Base-by-base conservation (phyloP, 768 basidiomycete genomes). In the Russula griseocarnosa region DNA sequence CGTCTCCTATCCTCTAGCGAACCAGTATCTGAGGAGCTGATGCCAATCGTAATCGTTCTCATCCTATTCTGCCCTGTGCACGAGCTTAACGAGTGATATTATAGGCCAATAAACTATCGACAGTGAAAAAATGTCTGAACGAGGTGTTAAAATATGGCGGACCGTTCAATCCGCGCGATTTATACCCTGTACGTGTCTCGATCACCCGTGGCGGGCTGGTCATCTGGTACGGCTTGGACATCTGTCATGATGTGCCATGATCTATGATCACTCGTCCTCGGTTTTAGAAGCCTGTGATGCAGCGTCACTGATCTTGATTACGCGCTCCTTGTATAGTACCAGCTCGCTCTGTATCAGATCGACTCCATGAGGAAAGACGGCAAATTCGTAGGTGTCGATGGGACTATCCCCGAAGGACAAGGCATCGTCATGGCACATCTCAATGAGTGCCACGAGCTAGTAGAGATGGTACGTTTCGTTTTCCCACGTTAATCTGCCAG, bases 11-110 rank as follows among this genome's bases (percentile, higher is more conserved):
- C 94, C 28, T 94, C 94, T 22, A 93, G 91, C 66, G 96, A 98
- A 76, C 97, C 97, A 0, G 94, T 99, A 3, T 96, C 94, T 0
- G 97, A 99, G 75, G 97, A 98, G 74, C 78, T 99, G 18, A 98
- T 98, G 91, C 95, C 95, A 6, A 83, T 97, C 44, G 95, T 95
- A 74, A 60, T 84, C 72, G 46, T 63, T 50, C 11, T 59, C 6
- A 7, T 30, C 13, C 4, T 50, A 51, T 61, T 11, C 26, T 56
- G 20, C 60, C 42, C 58, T 2, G 46, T 59, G 24, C 51, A 32
- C 22, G 30, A 18, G 10, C 46, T 53, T 9, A 59, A 49, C 18
- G 44, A 55, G 24, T 28, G 26, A 32, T 30, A 40, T 40, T 24
- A 10, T 66, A 96, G 94, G 94, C 95, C 7, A 98, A 98, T 78